Evolutionary conservation across 2,329 filamentous ascomycete genomes (phyloP).

Genomic region (Paracoccidioides lutzii): DNA sequence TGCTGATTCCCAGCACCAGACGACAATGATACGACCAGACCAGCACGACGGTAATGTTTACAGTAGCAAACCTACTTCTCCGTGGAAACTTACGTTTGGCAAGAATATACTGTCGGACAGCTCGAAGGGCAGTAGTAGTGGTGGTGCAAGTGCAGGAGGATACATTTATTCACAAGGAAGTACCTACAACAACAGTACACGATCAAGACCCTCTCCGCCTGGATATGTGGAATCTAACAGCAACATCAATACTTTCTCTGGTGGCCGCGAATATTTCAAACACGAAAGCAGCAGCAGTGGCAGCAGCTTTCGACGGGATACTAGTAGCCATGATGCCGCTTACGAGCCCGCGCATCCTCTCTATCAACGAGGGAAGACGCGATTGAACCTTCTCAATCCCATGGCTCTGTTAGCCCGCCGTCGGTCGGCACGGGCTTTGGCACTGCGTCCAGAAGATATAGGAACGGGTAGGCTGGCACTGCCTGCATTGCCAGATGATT

Average conservation of each 20-base stretch:
- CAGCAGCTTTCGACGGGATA: not conserved
- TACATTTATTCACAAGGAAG: conserved; percentile 10
- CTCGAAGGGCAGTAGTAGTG: conserved; percentile 14
- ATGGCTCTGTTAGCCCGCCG: conserved; percentile 47
- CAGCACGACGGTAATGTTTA: conserved; percentile 5
- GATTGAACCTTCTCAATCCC: conserved; percentile 46
- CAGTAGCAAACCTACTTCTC: conserved; percentile 22
- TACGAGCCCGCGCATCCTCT: not conserved
- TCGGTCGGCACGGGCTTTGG: conserved; percentile 40
- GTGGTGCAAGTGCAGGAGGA: conserved; percentile 13
- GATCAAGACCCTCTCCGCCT: conserved; percentile 18
- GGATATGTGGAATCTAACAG: conserved; percentile 7
- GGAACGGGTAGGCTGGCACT: conserved; percentile 37
- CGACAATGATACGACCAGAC: conserved; percentile 2
- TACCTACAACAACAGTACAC: conserved; percentile 10
- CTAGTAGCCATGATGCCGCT: not conserved
- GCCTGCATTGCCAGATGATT: conserved; percentile 45
- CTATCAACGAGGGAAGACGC: conserved; percentile 30
- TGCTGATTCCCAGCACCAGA: not conserved
- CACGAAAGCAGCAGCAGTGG: conserved; percentile 11
- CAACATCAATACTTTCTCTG: not conserved
- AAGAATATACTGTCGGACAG: conserved; percentile 17
- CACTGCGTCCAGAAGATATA: conserved; percentile 37
- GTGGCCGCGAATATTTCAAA: conserved; percentile 1
- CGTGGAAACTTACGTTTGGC: conserved; percentile 25